phyloP scores from a whole-genome alignment of 2,329 filamentous ascomycete genomes.

The Furcasterigmium sp. region DNA sequence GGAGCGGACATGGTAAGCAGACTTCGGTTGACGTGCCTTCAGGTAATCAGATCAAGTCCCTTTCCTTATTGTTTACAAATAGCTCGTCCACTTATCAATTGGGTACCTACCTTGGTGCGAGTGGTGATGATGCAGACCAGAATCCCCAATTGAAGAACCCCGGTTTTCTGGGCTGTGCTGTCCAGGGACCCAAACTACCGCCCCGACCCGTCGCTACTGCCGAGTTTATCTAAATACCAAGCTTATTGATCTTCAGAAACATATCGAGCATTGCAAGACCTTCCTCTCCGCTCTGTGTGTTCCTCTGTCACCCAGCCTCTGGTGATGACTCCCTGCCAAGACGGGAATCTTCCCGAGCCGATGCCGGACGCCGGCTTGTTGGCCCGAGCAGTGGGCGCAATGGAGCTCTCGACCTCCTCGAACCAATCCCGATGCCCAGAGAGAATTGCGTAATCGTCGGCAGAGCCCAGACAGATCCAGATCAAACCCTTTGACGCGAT shows the following conservation, averaged over 20 bases:
- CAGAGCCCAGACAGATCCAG: neutral
- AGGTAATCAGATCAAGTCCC: too few species aligned
- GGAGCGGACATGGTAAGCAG: too few species aligned
- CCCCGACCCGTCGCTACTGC: neutral
- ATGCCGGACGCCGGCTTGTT: neutral
- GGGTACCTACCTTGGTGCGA: neutral
- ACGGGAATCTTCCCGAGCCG: neutral
- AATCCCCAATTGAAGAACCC: neutral
- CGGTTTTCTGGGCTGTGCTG: neutral
- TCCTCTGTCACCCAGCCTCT: too few species aligned
- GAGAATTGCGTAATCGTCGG: constrained; percentile 6
- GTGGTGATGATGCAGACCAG: neutral
- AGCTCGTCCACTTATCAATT: too few species aligned
- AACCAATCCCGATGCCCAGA: constrained; percentile 7
- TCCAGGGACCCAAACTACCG: neutral
- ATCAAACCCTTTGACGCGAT: neutral
- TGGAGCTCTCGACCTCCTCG: neutral
- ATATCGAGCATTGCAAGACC: too few species aligned
- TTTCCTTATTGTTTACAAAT: neutral
- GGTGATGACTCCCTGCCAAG: neutral
- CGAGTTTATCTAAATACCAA: too few species aligned
- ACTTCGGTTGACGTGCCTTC: too few species aligned
- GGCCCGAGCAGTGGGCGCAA: neutral
- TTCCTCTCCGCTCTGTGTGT: too few species aligned
- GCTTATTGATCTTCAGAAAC: too few species aligned